A percentile compares a stretch with the other conserved stretches of the same genome.
Evolutionary conservation across 441 rosid genomes (phyloP).

Genomic region (Adansonia rubrostipa): DNA sequence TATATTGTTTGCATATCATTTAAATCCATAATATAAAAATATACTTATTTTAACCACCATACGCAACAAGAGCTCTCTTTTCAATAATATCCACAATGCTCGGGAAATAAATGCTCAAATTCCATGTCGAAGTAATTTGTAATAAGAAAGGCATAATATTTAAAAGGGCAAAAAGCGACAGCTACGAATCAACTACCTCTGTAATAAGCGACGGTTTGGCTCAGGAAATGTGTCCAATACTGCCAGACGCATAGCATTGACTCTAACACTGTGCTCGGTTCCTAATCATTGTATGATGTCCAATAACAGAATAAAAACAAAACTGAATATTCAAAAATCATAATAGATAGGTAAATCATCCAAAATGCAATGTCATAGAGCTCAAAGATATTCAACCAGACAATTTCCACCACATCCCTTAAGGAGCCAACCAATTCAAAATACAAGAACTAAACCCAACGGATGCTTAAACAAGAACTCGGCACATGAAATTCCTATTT

Average conservation of each 20-base stretch:
- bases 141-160: constrained; percentile 7
- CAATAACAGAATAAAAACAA: constrained; percentile 27
- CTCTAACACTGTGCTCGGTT: constrained; percentile 66
- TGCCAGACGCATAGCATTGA: constrained; percentile 84
- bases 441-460: not conserved
- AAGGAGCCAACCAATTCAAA: not conserved
- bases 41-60: constrained; percentile 10
- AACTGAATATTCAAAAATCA: constrained; percentile 25
- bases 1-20: not conserved
- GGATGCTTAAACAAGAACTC: constrained; percentile 4
- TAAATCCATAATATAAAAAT: constrained; percentile 10
- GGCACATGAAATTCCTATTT: constrained; percentile 15
- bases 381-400: constrained; percentile 1
- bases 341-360: not conserved
- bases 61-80: constrained; percentile 6
- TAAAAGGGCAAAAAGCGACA: constrained; percentile 20
- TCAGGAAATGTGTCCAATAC: constrained; percentile 96
- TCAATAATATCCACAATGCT: constrained; percentile 5
- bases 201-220: constrained; percentile 97
- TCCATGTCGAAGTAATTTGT: not conserved
- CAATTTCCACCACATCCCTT: constrained; percentile 17
- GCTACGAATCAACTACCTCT: constrained; percentile 60
- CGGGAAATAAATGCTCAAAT: constrained; percentile 1
- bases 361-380: constrained; percentile 4
- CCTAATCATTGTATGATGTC: constrained; percentile 52